Conservation (phyloP, 1,139 yeast genomes). For the Magnusiomyces suaveolens region DNA sequence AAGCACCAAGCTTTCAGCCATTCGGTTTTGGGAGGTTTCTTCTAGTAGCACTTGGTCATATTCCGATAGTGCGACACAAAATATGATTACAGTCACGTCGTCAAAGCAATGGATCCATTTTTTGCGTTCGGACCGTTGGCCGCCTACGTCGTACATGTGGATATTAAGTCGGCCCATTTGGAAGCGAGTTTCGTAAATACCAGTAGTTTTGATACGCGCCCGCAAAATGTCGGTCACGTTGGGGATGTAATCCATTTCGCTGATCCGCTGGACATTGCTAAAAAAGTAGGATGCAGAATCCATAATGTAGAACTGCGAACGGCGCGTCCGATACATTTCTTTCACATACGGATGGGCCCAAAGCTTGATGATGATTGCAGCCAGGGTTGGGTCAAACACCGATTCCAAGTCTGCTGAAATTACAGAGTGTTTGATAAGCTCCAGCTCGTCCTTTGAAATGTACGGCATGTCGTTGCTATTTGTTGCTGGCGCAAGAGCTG, state of each 20-base stretch:
- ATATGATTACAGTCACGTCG: conserved; percentile 79
- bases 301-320: conserved; percentile 71
- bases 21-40: conserved; percentile 60
- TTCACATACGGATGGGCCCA: conserved; percentile 56
- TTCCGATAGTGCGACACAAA: conserved; percentile 83
- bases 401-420: conserved; percentile 28
- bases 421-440: conserved; percentile 19
- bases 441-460: conserved; percentile 19
- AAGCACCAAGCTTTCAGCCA: conserved; percentile 75
- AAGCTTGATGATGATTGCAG: conserved; percentile 29
- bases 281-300: conserved; percentile 83
- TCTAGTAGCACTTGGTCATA: conserved; percentile 81
- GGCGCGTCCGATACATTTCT: conserved; percentile 47
- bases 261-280: conserved; percentile 55
- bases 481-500: not conserved
- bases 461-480: not conserved
- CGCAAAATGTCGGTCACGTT: conserved; percentile 67
- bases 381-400: conserved; percentile 24
- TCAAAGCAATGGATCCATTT: conserved; percentile 96
- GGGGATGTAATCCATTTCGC: conserved; percentile 56
- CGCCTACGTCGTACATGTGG: conserved; percentile 89
- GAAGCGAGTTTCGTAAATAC: conserved; percentile 76
- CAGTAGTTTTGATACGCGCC: conserved; percentile 87
- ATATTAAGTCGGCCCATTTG: conserved; percentile 67
- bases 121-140: conserved; percentile 85